Base-by-base conservation (phyloP, 2,329 filamentous ascomycete species). In the Arthrocladium fulminans region DNA sequence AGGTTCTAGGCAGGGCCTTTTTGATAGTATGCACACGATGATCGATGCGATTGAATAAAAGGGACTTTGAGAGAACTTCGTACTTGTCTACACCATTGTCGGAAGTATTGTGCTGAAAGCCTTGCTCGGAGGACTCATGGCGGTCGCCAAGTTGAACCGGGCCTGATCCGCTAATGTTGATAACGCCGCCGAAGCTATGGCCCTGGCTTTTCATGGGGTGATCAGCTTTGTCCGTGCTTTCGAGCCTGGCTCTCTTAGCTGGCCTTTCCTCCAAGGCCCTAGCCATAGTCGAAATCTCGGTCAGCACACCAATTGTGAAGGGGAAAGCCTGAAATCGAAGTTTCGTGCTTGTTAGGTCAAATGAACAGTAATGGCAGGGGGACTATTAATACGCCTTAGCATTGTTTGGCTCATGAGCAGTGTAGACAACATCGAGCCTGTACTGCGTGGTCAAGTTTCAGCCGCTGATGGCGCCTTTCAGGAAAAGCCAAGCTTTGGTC, bases 1-100 rank as follows among this genome's bases (percentile, higher is more conserved):
- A 73, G 2, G 70, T 74, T 17, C 59, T 58, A 0, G 50, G 52
- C n/a, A 69, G 61, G 0, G 64, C 67, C 1, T 47, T 54, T 32
- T 65, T 63, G 48, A 74, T 68, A 3, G 57, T 65, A 13, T 47
- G 44, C 4, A 60, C 60, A 2, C 70, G 66, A n/a, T 60, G 39
- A 43, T 71, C 65, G 12, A 72, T 66, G 47, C 67, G 61, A 1
- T 66, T 58, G 51, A 73, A 73, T 4, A 15, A 49, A 2, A 72
- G 45, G 0, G 60, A 63, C 1, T 61, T 49, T 13, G 65, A 7
- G 20, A 41, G 24, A n/a, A 2, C 20, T 27, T 41, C 20, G 39
- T 41, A 41, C 19, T 24, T 13, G 20, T 25, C 39, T 15, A n/a
- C 20, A 5, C 12, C 39, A 13, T 23, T 41, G 39, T 24, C 24